phyloP scores from a whole-genome alignment of 148 eudicot species.

The Rhododendron vialii region DNA sequence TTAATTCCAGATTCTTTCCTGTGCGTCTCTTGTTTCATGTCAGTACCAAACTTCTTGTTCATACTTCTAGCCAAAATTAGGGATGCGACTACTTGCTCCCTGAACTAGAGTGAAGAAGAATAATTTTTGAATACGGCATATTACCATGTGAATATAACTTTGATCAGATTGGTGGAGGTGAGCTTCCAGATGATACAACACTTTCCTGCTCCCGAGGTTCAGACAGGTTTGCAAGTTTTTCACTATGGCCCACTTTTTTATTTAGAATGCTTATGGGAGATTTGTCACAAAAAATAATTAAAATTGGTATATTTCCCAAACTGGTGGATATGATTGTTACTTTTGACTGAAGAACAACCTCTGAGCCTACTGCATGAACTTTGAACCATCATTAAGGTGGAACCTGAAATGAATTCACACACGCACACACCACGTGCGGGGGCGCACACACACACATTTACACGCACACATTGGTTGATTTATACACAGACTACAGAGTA shows the following conservation, averaged over 20 bases:
- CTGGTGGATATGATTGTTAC: conserved; percentile 4
- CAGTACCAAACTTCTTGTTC: neutral
- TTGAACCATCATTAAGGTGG: neutral
- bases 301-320: neutral
- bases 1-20: neutral
- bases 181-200: conserved; percentile 85
- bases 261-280: conserved; percentile 6
- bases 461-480: neutral
- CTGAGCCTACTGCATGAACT: neutral
- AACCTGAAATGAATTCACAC: neutral
- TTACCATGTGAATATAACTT: conserved; percentile 19
- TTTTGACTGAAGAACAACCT: neutral
- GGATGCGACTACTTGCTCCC: neutral
- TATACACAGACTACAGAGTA: neutral
- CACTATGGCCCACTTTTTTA: conserved; percentile 1
- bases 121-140: conserved; percentile 4
- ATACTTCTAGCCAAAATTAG: neutral
- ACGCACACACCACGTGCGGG: neutral
- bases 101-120: neutral
- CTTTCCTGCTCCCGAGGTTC: conserved; percentile 84
- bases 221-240: conserved; percentile 66
- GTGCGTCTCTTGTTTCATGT: neutral
- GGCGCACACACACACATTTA: too few relatives aligned
- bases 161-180: conserved; percentile 91
- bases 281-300: neutral